phyloP scores from a whole-genome alignment of 495 filamentous ascomycete species.

The Talaromyces borbonicus region DNA sequence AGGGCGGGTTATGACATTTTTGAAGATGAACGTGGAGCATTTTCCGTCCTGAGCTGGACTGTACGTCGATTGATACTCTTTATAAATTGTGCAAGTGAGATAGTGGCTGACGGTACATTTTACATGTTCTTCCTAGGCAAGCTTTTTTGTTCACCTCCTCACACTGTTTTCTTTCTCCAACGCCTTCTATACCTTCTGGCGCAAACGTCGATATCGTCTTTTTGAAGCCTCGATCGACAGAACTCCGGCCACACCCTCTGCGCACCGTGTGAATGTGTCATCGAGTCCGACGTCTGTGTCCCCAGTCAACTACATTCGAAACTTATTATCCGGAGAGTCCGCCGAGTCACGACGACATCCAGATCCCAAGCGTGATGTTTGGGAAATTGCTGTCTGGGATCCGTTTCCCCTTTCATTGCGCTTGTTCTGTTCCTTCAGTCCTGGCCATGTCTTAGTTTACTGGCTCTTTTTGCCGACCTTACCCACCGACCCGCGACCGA shows the following conservation, averaged over 20 bases:
- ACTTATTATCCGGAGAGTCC: conserved; percentile 45
- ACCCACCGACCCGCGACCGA: conserved; percentile 65
- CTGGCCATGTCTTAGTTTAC: conserved; percentile 83
- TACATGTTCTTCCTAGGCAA: conserved; percentile 38
- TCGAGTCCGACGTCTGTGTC: conserved; percentile 73
- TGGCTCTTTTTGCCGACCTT: conserved; percentile 74
- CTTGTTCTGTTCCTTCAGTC: conserved; percentile 85
- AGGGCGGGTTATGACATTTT: conserved; percentile 70
- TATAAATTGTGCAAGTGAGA: neutral
- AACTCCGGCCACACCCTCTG: conserved; percentile 70
- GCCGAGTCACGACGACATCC: conserved; percentile 76
- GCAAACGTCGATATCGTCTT: conserved; percentile 78
- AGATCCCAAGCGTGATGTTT: conserved; percentile 77
- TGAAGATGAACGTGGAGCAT: conserved; percentile 49
- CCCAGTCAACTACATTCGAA: conserved; percentile 66
- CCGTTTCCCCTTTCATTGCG: conserved; percentile 73
- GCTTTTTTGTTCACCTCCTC: conserved; percentile 58
- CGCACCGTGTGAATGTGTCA: conserved; percentile 80
- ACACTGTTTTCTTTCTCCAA: conserved; percentile 57
- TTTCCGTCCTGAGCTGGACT: conserved; percentile 63
- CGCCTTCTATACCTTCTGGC: conserved; percentile 71
- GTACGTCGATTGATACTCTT: conserved; percentile 44
- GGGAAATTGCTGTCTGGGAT: conserved; percentile 93
- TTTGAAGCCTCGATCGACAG: conserved; percentile 78
- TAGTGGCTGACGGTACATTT: neutral